A percentile compares a stretch with the other conserved stretches of the same genome.
Conservation (phyloP, 176 grass and related monocot species). For the Phoenix roebelenii region DNA sequence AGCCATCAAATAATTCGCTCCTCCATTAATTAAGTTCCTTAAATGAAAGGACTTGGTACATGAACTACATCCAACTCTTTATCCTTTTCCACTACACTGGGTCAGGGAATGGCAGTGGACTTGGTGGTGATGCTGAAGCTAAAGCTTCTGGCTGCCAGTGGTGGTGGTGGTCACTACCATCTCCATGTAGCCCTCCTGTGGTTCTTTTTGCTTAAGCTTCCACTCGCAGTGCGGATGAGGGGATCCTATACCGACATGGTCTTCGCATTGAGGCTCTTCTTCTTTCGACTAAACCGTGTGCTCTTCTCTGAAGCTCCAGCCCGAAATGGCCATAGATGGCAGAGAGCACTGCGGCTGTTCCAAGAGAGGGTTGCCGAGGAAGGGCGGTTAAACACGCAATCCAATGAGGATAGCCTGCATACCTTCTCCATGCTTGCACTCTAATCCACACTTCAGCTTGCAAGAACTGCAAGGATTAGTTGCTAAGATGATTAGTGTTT, state of each 20-base stretch:
- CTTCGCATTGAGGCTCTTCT: constrained; percentile 6
- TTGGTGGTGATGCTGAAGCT: constrained; percentile 9
- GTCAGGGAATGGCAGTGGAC: neutral
- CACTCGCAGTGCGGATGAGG: constrained; percentile 4
- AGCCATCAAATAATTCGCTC: neutral
- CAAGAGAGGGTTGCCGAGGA: neutral
- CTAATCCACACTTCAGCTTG: neutral
- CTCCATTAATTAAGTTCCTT: neutral
- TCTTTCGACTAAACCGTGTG: constrained; percentile 13
- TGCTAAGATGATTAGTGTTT: no score
- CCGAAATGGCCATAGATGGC: neutral
- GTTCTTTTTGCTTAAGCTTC: constrained; percentile 19
- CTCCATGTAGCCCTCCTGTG: constrained; percentile 17
- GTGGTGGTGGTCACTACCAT: constrained; percentile 6
- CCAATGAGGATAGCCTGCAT: constrained; percentile 3
- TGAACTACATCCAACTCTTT: neutral
- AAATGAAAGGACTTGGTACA: constrained; percentile 5
- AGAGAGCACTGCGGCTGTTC: constrained; percentile 3
- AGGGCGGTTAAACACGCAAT: neutral
- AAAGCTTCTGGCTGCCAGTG: constrained; percentile 8
- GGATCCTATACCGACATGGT: constrained; percentile 9
- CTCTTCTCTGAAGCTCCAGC: constrained; percentile 3
- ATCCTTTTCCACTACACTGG: neutral
- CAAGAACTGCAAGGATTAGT: no score
- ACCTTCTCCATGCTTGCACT: constrained; percentile 7